A percentile compares a stretch with the other conserved stretches of the same genome.
phyloP scores from a whole-genome alignment of 2,329 filamentous ascomycete species.

The Colletotrichum tanaceti region DNA sequence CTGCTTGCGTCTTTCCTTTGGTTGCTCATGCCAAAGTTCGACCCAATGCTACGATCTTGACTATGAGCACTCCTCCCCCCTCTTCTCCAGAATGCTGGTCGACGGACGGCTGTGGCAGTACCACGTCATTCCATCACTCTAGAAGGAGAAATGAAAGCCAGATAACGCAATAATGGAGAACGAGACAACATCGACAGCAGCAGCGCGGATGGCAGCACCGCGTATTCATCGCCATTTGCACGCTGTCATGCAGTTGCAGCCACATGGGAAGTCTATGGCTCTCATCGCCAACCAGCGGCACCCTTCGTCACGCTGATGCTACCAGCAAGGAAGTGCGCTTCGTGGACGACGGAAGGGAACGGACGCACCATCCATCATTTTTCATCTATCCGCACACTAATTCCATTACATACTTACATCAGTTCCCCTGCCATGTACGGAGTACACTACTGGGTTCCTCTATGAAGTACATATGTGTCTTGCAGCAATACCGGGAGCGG shows the following conservation, averaged over 20 bases:
- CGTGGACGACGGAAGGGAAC: constrained; percentile 1
- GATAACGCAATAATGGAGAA: constrained; percentile 6
- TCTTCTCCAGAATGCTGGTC: constrained; percentile 13
- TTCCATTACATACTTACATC: background rate
- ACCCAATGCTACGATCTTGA: constrained; percentile 10
- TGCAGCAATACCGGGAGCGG: constrained; percentile 9
- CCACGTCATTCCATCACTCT: background rate
- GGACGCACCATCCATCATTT: background rate
- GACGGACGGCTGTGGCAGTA: constrained; percentile 2
- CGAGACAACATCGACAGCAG: constrained; percentile 5
- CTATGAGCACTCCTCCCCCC: background rate
- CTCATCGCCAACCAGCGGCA: background rate
- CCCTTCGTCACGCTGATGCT: constrained; percentile 8
- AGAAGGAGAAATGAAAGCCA: constrained; percentile 9
- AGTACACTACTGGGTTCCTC: background rate
- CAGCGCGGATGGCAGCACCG: constrained; percentile 8
- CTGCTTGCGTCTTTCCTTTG: constrained; percentile 13
- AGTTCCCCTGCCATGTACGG: constrained; percentile 2
- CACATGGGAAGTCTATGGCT: constrained; percentile 6
- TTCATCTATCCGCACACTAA: background rate
- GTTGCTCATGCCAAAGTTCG: constrained; percentile 2
- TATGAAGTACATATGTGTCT: constrained; percentile 8
- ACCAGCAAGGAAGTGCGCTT: constrained; percentile 16
- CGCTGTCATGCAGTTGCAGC: constrained; percentile 24
- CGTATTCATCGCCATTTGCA: constrained; percentile 22